These are phyloP conservation scores for Carex myosuroides DNA, from an alignment of 176 grass and related monocot species.

Conservation along the genomic window DNA sequence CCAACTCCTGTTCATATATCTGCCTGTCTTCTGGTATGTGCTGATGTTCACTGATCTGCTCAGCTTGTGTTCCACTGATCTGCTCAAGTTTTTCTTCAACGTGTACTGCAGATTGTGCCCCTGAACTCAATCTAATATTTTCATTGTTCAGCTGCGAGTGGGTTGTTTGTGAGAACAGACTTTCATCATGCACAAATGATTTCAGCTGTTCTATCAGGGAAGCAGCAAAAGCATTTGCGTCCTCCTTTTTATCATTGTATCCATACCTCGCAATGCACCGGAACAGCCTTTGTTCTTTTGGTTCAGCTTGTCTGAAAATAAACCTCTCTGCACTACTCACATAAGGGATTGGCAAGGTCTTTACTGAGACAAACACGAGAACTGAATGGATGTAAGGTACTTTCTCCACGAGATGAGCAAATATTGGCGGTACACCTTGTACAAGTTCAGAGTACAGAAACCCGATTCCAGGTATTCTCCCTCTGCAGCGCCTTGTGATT, in stretches of 20 bases:
- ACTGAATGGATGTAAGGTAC: conserved; percentile 62
- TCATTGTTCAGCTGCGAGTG: background rate
- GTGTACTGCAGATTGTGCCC: background rate
- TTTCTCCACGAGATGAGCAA: conserved; percentile 56
- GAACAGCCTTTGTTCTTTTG: conserved; percentile 22
- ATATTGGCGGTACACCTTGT: conserved; percentile 71
- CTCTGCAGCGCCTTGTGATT: background rate
- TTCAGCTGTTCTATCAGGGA: conserved; percentile 39
- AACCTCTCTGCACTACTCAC: conserved; percentile 42
- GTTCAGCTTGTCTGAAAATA: conserved; percentile 48
- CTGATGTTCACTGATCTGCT: conserved; percentile 23
- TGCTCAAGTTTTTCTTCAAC: conserved; percentile 40
- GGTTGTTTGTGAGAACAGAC: conserved; percentile 26
- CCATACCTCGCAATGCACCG: conserved; percentile 67
- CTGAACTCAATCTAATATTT: conserved; percentile 19
- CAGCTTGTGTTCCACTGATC: conserved; percentile 33
- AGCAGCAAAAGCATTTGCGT: conserved; percentile 35
- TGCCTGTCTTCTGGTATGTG: conserved; percentile 34
- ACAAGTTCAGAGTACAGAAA: conserved; percentile 79
- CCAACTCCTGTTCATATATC: conserved; percentile 47
- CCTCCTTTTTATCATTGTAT: conserved; percentile 57
- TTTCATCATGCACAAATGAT: conserved; percentile 48
- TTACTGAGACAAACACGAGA: conserved; percentile 62
- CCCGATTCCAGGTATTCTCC: conserved; percentile 46
- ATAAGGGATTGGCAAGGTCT: conserved; percentile 54